Conservation (phyloP, 2,329 filamentous ascomycete species). For the Colletotrichum acutatum region DNA sequence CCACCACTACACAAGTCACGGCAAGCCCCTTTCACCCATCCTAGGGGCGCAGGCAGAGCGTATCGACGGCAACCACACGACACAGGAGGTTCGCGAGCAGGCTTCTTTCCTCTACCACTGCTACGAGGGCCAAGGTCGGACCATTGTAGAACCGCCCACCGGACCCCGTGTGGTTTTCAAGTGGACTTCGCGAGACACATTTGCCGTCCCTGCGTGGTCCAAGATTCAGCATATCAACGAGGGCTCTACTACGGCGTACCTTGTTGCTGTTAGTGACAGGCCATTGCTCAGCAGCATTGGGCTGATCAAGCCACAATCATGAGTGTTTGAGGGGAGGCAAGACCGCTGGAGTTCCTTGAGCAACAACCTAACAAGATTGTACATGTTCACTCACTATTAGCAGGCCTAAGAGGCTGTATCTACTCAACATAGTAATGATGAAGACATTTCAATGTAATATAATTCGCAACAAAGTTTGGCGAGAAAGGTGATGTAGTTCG, state of each 20-base stretch:
- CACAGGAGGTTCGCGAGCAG: constrained; percentile 55
- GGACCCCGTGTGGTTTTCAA: constrained; percentile 47
- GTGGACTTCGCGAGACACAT: constrained; percentile 63
- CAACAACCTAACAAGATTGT: background rate
- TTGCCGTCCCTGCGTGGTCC: constrained; percentile 64
- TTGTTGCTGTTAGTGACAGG: constrained; percentile 48
- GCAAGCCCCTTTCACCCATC: constrained; percentile 51
- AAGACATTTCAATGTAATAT: background rate
- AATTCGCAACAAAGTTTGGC: too few species aligned
- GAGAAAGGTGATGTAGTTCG: too few species aligned
- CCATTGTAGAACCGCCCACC: constrained; percentile 47
- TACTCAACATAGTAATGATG: background rate
- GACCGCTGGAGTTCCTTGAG: accelerated
- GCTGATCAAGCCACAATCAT: constrained; percentile 34
- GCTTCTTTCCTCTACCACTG: constrained; percentile 65
- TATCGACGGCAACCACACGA: constrained; percentile 47
- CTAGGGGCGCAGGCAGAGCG: constrained; percentile 62
- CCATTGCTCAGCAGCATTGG: constrained; percentile 47
- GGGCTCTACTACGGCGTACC: constrained; percentile 42
- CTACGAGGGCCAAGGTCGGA: constrained; percentile 57
- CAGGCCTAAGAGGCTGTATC: background rate
- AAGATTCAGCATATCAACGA: constrained; percentile 57
- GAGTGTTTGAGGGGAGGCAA: background rate
- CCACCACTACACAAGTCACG: constrained; percentile 50
- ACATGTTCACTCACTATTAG: background rate